Base-by-base conservation (phyloP, 345 rosid species). In the Isatis tinctoria region DNA sequence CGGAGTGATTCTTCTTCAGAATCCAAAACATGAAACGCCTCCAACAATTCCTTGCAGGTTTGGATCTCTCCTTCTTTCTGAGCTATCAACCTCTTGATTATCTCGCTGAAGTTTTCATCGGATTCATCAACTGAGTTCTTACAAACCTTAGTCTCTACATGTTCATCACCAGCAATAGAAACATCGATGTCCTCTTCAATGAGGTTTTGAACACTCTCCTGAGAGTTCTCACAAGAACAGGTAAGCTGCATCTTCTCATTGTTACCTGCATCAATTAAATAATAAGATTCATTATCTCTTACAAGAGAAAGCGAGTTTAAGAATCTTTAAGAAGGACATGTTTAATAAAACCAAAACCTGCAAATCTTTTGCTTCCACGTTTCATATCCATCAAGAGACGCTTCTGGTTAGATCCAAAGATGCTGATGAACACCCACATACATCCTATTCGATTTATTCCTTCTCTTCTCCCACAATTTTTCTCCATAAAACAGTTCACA, bases 11-110 rank as follows among this genome's bases (percentile, higher is more conserved):
- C 97, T 82, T 88, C 93, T 67, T 88, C 89, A 51, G 87, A 86
- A 83, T 75, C 78, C 65, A 86, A 85, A 76, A 82, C 79, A 82
- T 85, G 87, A 78, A 95, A 89, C 0, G 92, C 99, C 64, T 92
- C 90, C 79, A 81, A 74, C 35, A 92, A 80, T 68, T 90, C 97
- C 56, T 79, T 86, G 66, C 83, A 82, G 45, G 82, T 89, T 32
- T 62, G 63, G 8, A 66, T 83, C 53, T 80, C 80, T n/a, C 70
- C 54, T 36, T 88, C 83, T 80, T 87, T 86, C 72, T 84, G 92
- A 75, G 84, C 86, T 58, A 90, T 75, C 73, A 90, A 82, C 61
- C 84, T 67, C 79, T 82, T 85, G 69, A 90, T 87, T 10, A 85
- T 83, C 84, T 87, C 91, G 0, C 84, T 82, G 79, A 92, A 73